Conservation (phyloP, 257 asterid genomes). For the Nicotiana sylvestris region DNA sequence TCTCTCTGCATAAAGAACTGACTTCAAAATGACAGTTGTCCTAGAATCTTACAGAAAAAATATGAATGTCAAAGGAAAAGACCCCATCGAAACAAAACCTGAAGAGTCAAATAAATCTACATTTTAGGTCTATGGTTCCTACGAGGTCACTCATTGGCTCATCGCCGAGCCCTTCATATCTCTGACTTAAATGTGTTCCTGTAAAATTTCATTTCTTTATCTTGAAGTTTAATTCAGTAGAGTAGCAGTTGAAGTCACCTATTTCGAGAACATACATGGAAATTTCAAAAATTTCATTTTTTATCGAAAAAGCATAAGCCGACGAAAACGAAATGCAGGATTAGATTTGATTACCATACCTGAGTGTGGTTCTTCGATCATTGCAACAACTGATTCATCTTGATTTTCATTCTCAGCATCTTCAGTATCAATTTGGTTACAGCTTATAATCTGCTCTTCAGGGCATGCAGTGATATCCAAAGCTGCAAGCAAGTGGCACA, state of each 20-base stretch:
- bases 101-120: no score
- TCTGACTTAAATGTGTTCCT: not conserved
- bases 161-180: not conserved
- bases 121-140: not conserved
- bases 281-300: not conserved
- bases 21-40: no score
- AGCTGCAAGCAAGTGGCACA: slow-evolving; percentile 94
- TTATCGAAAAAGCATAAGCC: not conserved
- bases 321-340: not conserved
- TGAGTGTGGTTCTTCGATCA: slow-evolving; percentile 63
- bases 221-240: not conserved
- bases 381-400: slow-evolving; percentile 67
- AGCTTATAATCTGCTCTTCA: slow-evolving; percentile 70
- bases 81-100: no score
- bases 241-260: not conserved
- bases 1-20: no score
- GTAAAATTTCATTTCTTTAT: not conserved
- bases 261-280: not conserved
- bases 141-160: not conserved
- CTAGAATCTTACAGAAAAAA: no score
- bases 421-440: slow-evolving; percentile 59
- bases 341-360: slow-evolving; percentile 32
- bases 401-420: slow-evolving; percentile 59
- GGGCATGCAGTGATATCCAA: slow-evolving; percentile 73
- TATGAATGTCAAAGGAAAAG: no score